Evolutionary conservation across 345 rosid genomes (phyloP), one percentile per base, ranked within the genome.

Genomic region (Gossypium arboreum): DNA sequence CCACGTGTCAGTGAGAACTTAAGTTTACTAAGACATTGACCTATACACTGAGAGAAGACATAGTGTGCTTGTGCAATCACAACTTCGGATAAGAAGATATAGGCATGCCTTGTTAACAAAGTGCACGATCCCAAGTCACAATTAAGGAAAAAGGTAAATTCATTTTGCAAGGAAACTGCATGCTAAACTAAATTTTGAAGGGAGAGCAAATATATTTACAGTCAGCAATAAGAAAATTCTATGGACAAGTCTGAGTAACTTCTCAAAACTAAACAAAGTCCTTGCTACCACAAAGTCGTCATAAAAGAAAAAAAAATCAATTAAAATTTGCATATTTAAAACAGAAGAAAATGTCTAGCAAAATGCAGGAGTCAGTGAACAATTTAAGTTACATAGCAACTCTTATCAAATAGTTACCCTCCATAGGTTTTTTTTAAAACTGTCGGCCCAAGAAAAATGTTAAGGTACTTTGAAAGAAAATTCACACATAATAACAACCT

Each of bases 171-270:
- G 39, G 12, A 22, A 68, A 48, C 57, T 15, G 15, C 43, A 25
- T 22, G 57, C 56, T 15, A 68, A 68, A 68, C 57, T 48, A 24
- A 15, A 48, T 48, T 68, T 50, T 68, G 18, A 64, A 63, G 48
- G 7, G 44, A 34, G 24, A 3, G 68, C 13, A 41, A n/a, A 64
- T 9, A 24, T 25, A 41, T 12, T 64, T 64, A 9, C 16, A 9
- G 9, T 17, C 47, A 34, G 48, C 24, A 16, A 9, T 41, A 64
- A 17, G 68, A 41, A 64, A 39, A 17, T 64, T 64, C 25, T 41
- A 63, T 1, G 68, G 22, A 17, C 6, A 39, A 34, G 47, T 27
- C 2, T 20, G 10, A 60, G n/a, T 60, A 17, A 63, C 13, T 16
- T 12, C 45, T 16, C 47, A 39, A 39, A 39, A 64, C 41, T 10